These are phyloP conservation scores for Pugionium dolabratum DNA, from an alignment of 345 rosid species.

Conservation along the genomic window DNA sequence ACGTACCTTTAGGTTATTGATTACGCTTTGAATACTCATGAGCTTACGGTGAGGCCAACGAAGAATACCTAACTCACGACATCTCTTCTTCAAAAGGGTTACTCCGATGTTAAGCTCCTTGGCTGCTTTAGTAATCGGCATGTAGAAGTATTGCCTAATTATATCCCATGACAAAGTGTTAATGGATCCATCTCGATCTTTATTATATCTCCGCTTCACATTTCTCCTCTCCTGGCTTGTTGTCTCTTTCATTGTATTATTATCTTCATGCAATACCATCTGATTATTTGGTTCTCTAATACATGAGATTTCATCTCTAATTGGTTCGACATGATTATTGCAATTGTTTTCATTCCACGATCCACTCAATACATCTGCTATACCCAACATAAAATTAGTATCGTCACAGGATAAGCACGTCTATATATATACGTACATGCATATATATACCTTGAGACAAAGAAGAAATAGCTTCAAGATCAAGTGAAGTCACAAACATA, in stretches of 20 bases:
- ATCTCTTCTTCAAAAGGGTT: conserved; percentile 64
- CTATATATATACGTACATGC: background rate
- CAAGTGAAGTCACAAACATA: conserved; percentile 27
- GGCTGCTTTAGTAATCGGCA: conserved; percentile 69
- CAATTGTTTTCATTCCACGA: conserved; percentile 39
- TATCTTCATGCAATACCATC: conserved; percentile 6
- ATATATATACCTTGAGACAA: conserved; percentile 40
- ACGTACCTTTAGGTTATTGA: conserved; percentile 51
- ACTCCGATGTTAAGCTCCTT: conserved; percentile 61
- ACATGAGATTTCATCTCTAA: background rate
- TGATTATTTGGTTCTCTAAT: conserved; percentile 7
- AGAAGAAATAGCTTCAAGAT: conserved; percentile 29
- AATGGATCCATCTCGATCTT: background rate
- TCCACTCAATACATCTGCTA: conserved; percentile 27
- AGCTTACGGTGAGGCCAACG: conserved; percentile 80
- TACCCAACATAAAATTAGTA: background rate
- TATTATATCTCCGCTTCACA: conserved; percentile 10
- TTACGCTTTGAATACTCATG: conserved; percentile 53
- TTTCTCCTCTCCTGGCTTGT: conserved; percentile 6
- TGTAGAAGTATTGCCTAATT: conserved; percentile 51
- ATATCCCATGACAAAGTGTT: conserved; percentile 43
- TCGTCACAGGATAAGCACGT: background rate
- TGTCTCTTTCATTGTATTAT: conserved; percentile 17
- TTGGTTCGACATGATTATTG: conserved; percentile 31
- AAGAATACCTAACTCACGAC: conserved; percentile 59